These are phyloP conservation scores for Verticillium albo-atrum DNA, from an alignment of 2,329 filamentous ascomycete genomes.

Conservation along the genomic window DNA sequence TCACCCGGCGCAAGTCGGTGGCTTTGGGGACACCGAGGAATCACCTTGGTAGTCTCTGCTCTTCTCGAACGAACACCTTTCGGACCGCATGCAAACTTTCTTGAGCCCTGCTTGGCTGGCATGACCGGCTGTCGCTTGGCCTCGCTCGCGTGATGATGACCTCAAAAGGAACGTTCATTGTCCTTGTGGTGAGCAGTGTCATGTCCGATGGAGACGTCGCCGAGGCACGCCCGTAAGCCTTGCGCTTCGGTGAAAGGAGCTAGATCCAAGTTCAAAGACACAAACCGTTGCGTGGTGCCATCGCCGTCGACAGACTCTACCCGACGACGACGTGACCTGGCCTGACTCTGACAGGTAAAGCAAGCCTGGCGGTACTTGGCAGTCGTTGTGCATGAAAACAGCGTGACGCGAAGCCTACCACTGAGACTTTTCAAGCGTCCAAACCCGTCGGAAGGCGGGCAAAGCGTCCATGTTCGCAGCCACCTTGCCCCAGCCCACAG, in stretches of 20 bases:
- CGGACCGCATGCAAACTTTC: not conserved
- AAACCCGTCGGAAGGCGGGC: not conserved
- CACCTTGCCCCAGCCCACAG: not conserved
- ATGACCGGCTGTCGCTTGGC: too few species aligned
- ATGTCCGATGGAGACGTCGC: not conserved
- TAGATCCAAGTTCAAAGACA: not conserved
- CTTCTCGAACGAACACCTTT: not conserved
- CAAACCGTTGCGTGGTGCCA: not conserved
- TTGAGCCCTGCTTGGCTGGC: not conserved
- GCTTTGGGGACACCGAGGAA: not conserved
- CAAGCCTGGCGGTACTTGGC: slow-evolving; percentile 8
- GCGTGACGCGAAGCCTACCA: slow-evolving; percentile 13
- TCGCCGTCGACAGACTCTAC: not conserved
- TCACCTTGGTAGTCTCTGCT: not conserved
- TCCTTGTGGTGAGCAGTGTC: not conserved
- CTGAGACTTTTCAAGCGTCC: not conserved
- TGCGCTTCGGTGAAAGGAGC: not conserved
- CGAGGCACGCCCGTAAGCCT: not conserved
- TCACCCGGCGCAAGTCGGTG: not conserved
- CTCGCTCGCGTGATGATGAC: not conserved
- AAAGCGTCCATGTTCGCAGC: not conserved
- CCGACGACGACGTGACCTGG: not conserved
- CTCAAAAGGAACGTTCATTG: not conserved
- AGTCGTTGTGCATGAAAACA: slow-evolving; percentile 27
- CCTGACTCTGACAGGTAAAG: not conserved